These are phyloP conservation scores for Aspergillus pseudotamarii DNA, from an alignment of 2,329 filamentous ascomycete genomes.

Conservation along the genomic window DNA sequence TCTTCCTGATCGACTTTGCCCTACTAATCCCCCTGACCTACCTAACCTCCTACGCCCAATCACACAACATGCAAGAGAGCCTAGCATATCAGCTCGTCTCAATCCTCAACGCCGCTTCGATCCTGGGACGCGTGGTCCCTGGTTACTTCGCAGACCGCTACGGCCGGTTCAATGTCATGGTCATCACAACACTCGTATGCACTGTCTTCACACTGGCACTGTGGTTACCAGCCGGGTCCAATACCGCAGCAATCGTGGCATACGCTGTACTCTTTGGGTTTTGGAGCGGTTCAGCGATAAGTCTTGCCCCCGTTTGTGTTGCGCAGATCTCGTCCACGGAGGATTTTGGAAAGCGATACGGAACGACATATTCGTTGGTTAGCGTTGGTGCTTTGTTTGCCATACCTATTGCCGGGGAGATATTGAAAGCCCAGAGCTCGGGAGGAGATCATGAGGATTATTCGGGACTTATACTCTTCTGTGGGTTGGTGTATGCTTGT, in stretches of 20 bases:
- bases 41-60: neutral
- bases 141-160: slow-evolving; percentile 35
- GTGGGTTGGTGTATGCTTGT: neutral
- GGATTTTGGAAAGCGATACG: slow-evolving; percentile 30
- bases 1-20: slow-evolving; percentile 1
- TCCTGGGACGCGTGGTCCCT: slow-evolving; percentile 36
- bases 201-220: slow-evolving; percentile 24
- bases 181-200: slow-evolving; percentile 21
- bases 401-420: neutral
- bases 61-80: neutral
- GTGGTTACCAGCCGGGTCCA: slow-evolving; percentile 24
- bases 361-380: slow-evolving; percentile 28
- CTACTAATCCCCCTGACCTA: neutral
- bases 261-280: slow-evolving; percentile 27
- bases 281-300: slow-evolving; percentile 31
- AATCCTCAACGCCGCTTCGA: slow-evolving; percentile 34
- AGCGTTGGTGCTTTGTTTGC: slow-evolving; percentile 12
- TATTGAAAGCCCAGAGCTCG: neutral
- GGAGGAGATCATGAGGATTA: neutral
- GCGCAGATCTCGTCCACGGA: slow-evolving; percentile 32
- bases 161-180: slow-evolving; percentile 38
- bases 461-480: neutral
- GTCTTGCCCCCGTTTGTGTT: slow-evolving; percentile 35
- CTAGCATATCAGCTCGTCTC: neutral
- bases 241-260: slow-evolving; percentile 23